phyloP scores from a whole-genome alignment of 2,329 filamentous ascomycete species.

The Ophiocordyceps sinensis region DNA sequence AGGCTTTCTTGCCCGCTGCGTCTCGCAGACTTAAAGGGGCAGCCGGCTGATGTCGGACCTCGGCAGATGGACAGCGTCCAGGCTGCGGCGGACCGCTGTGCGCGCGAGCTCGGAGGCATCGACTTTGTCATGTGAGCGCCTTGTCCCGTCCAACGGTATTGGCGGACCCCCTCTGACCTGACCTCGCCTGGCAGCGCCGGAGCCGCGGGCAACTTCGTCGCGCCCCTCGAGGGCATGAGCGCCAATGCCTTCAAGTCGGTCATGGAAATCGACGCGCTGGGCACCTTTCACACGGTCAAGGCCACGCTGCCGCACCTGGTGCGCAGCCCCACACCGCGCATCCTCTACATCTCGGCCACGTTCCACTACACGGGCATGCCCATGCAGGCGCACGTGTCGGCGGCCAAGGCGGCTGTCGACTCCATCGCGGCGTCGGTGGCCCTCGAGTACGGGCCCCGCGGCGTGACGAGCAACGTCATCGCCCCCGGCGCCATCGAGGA shows the following conservation, averaged over 20 bases:
- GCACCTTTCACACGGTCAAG: constrained; percentile 90
- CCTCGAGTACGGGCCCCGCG: constrained; percentile 79
- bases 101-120: constrained; percentile 69
- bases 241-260: constrained; percentile 89
- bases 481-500: constrained; percentile 73
- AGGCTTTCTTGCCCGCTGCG: not conserved
- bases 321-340: constrained; percentile 61
- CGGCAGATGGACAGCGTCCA: constrained; percentile 21
- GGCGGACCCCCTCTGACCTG: not conserved
- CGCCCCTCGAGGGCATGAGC: constrained; percentile 66
- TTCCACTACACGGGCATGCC: constrained; percentile 83
- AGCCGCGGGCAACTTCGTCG: constrained; percentile 90
- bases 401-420: constrained; percentile 85
- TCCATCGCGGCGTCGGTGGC: constrained; percentile 66
- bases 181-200: constrained; percentile 48
- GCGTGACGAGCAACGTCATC: constrained; percentile 78
- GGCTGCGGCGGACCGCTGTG: constrained; percentile 64
- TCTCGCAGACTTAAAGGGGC: not conserved
- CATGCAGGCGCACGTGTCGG: constrained; percentile 77
- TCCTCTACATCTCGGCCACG: constrained; percentile 80
- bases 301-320: constrained; percentile 73
- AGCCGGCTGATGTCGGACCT: not conserved
- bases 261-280: constrained; percentile 90
- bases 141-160: not conserved
- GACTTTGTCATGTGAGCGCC: constrained; percentile 81